These are phyloP conservation scores for Epithele typhae DNA, from an alignment of 768 basidiomycete species.

Conservation along the genomic window DNA sequence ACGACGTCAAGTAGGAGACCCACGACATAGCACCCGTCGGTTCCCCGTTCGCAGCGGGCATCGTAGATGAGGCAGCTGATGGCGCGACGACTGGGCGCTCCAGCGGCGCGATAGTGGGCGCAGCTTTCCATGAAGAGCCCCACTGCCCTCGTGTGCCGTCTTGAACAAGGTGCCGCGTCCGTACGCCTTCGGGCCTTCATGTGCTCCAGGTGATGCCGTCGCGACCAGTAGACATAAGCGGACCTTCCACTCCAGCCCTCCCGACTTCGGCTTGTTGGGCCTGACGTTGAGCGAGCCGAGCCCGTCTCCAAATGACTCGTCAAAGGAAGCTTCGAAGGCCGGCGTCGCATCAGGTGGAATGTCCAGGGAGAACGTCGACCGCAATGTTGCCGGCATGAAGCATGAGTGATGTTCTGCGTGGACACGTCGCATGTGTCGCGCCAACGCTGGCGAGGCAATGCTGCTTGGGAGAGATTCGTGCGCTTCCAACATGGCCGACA, in stretches of 20 bases:
- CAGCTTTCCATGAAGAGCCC: slow-evolving; percentile 65
- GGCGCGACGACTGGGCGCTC: slow-evolving; percentile 35
- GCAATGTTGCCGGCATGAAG: slow-evolving; percentile 64
- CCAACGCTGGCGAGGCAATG: slow-evolving; percentile 42
- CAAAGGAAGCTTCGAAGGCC: slow-evolving; percentile 57
- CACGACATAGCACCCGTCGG: slow-evolving; percentile 28
- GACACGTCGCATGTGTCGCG: slow-evolving; percentile 59
- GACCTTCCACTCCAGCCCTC: slow-evolving; percentile 91
- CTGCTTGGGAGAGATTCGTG: slow-evolving; percentile 77
- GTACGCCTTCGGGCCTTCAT: slow-evolving; percentile 45
- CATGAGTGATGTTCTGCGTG: slow-evolving; percentile 86
- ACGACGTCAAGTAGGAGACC: slow-evolving; percentile 39
- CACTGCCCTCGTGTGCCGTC: slow-evolving; percentile 66
- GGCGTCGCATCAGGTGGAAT: slow-evolving; percentile 92
- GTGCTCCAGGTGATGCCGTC: slow-evolving; percentile 46
- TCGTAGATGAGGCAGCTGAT: slow-evolving; percentile 18
- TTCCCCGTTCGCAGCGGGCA: slow-evolving; percentile 14
- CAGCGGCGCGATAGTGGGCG: slow-evolving; percentile 52
- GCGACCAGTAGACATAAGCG: slow-evolving; percentile 82
- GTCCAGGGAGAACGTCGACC: slow-evolving; percentile 84
- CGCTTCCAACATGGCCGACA: slow-evolving; percentile 86
- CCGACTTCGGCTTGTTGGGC: slow-evolving; percentile 30
- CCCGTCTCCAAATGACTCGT: slow-evolving; percentile 29
- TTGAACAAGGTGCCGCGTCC: slow-evolving; percentile 47
- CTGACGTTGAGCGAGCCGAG: slow-evolving; percentile 27